Percentiles rank a stretch among this genome's conserved stretches.
These are phyloP conservation scores for Globisporangium paddicum DNA, from an alignment of 352 stramenopile genomes.

Conservation along the genomic window DNA sequence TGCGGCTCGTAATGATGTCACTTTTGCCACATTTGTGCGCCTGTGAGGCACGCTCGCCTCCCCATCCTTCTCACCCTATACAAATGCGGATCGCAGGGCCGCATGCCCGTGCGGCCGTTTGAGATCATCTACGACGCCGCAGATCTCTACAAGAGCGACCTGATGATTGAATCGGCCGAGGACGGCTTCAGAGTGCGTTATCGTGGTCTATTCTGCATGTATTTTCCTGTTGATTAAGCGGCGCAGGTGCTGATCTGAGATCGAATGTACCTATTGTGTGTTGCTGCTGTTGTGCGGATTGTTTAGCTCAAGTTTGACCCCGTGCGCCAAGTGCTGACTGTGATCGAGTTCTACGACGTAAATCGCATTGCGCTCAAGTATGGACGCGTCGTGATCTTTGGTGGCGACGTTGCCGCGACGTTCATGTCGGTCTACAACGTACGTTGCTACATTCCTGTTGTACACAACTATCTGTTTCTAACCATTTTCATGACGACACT, in stretches of 20 bases:
- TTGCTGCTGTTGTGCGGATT: too few species aligned
- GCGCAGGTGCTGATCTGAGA: too few species aligned
- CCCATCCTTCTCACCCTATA: neutral
- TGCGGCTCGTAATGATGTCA: conserved; percentile 1
- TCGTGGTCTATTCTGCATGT: neutral
- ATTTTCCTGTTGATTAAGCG: neutral
- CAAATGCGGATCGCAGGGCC: too few species aligned
- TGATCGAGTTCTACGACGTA: conserved; percentile 78
- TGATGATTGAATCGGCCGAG: conserved; percentile 63
- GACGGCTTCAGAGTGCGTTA: conserved; percentile 57
- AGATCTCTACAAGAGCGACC: conserved; percentile 54
- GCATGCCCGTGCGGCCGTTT: conserved; percentile 62
- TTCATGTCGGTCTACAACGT: conserved; percentile 90
- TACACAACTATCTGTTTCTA: neutral
- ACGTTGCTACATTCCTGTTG: conserved; percentile 1
- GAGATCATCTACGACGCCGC: conserved; percentile 73
- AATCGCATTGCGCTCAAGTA: conserved; percentile 78
- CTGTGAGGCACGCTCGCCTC: neutral
- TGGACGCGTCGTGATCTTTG: conserved; percentile 79
- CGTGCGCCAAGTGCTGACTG: conserved; percentile 57
- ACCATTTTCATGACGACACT: neutral
- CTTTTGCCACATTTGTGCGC: neutral
- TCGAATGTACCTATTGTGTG: too few species aligned
- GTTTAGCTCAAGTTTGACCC: conserved; percentile 63
- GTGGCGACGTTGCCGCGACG: conserved; percentile 65